phyloP scores from a whole-genome alignment of 1,284 basidiomycete species.

The Apiotrichum montevideense region DNA sequence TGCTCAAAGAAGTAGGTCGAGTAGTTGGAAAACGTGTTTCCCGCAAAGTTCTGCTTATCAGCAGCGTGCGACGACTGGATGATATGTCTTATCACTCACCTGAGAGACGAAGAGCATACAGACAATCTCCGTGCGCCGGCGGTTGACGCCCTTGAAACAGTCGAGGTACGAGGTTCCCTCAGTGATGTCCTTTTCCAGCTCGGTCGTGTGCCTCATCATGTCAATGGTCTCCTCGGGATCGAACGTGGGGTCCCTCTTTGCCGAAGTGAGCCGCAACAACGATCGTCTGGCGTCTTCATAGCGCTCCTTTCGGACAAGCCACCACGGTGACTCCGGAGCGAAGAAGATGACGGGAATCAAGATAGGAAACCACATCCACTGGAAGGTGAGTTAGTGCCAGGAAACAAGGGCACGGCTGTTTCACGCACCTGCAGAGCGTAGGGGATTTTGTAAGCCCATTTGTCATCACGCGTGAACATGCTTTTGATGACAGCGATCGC shows the following conservation, averaged over 20 bases:
- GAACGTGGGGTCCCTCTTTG: conserved; percentile 37
- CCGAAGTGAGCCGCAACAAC: conserved; percentile 43
- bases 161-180: conserved; percentile 43
- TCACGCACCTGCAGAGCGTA: conserved; percentile 31
- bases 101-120: conserved; percentile 31
- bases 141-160: conserved; percentile 48
- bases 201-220: conserved; percentile 45
- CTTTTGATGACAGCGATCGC: conserved; percentile 42
- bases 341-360: conserved; percentile 32
- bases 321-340: conserved; percentile 26
- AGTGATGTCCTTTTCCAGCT: conserved; percentile 34
- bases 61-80: no score
- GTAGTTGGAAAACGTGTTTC: conserved; percentile 36
- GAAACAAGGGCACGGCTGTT: no score
- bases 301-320: conserved; percentile 26
- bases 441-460: conserved; percentile 34
- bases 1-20: conserved; percentile 47
- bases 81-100: no score
- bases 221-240: conserved; percentile 47
- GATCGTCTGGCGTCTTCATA: conserved; percentile 49
- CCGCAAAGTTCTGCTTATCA: conserved; percentile 39
- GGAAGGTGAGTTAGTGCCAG: no score
- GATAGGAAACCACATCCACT: conserved; percentile 38
- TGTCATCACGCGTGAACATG: conserved; percentile 29
- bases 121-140: conserved; percentile 45